Evolutionary conservation across 306 rosid genomes (phyloP).

Genomic region (Myrica gale): DNA sequence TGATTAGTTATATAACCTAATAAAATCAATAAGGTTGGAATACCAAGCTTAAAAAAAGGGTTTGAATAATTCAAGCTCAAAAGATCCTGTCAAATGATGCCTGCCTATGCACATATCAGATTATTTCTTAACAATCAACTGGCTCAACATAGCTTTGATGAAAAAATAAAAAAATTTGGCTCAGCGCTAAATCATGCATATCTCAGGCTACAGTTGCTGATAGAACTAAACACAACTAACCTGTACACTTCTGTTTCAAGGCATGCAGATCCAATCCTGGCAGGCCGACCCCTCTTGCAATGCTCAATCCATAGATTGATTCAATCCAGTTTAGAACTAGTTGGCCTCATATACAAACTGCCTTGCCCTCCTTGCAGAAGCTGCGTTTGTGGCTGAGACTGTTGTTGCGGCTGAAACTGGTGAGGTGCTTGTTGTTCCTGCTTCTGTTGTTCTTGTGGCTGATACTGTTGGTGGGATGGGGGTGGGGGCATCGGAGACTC

Average conservation of each 20-base stretch:
- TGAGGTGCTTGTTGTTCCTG: conserved; percentile 52
- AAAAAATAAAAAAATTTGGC: not conserved
- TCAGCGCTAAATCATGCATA: conserved; percentile 6
- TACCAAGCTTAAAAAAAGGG: not conserved
- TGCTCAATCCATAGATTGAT: conserved; percentile 49
- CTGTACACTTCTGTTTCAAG: conserved; percentile 82
- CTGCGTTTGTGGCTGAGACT: conserved; percentile 63
- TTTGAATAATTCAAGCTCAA: not conserved
- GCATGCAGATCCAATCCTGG: conserved; percentile 52
- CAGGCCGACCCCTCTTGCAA: conserved; percentile 42
- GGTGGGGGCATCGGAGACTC: conserved; percentile 51
- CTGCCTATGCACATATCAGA: not conserved
- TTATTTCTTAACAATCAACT: not conserved
- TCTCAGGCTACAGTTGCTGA: conserved; percentile 9
- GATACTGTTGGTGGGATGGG: conserved; percentile 54
- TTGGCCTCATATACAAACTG: conserved; percentile 53
- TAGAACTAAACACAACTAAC: conserved; percentile 39
- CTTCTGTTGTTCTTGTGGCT: conserved; percentile 44
- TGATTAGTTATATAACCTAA: not conserved
- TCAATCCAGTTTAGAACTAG: conserved; percentile 73
- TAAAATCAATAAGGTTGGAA: not conserved
- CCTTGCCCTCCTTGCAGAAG: conserved; percentile 64
- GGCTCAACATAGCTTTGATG: not conserved
- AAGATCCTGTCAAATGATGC: not conserved
- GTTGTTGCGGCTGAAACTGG: conserved; percentile 50